Evolutionary conservation across 2,329 filamentous ascomycete genomes (phyloP).

Genomic region (Colletotrichum cuscutae): DNA sequence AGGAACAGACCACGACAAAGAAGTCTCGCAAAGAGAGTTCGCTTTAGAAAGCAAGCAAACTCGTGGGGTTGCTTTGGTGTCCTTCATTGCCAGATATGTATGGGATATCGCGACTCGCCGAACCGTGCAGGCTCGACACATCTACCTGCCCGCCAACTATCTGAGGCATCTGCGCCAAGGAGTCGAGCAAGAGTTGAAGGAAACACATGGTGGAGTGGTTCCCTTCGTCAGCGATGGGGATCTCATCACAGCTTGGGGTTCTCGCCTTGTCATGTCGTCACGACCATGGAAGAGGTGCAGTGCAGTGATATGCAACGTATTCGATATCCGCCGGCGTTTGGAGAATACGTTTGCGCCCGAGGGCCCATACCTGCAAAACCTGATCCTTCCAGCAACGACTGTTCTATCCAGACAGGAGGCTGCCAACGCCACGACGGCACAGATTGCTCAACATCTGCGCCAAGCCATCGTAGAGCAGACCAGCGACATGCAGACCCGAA

Average conservation of each 20-base stretch:
- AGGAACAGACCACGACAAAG: not conserved
- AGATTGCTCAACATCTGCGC: not conserved
- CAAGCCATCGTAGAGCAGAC: not conserved
- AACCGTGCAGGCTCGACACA: not conserved
- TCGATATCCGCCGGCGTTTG: not conserved
- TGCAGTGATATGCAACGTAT: not conserved
- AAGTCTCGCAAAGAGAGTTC: not conserved
- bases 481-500: not conserved
- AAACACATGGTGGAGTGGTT: not conserved
- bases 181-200: not conserved
- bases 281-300: not conserved
- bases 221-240: constrained; percentile 8
- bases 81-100: not conserved
- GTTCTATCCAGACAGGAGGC: not conserved
- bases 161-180: not conserved
- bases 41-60: not conserved
- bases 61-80: not conserved
- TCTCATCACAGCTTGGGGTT: constrained; percentile 3
- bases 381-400: not conserved
- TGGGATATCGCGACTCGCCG: not conserved
- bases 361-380: not conserved
- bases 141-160: not conserved
- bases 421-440: not conserved
- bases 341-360: not conserved
- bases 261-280: not conserved